Conservation (phyloP, 2,329 filamentous ascomycete species). For the Fusarium transvaalense region DNA sequence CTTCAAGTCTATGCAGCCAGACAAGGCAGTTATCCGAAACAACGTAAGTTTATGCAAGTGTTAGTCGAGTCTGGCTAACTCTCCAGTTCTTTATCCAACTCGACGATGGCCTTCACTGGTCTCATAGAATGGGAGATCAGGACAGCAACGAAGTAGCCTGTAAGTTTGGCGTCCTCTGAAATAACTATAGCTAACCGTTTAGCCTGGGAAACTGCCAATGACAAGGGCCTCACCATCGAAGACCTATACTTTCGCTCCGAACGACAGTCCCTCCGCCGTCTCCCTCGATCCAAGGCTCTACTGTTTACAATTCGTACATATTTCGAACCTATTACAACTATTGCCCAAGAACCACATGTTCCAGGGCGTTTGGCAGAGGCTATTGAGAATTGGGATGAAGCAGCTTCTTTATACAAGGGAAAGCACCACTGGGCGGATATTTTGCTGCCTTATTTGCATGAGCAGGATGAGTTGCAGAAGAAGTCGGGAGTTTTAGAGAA, state of each 20-base stretch:
- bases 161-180: accelerated
- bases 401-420: conserved; percentile 25
- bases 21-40: conserved; percentile 33
- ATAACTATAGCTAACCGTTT: not conserved
- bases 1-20: conserved; percentile 32
- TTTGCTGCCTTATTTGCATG: conserved; percentile 29
- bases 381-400: conserved; percentile 38
- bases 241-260: conserved; percentile 41
- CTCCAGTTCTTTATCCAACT: conserved; percentile 39
- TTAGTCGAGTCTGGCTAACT: accelerated
- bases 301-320: conserved; percentile 36
- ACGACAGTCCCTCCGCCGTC: conserved; percentile 35
- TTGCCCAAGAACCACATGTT: conserved; percentile 31
- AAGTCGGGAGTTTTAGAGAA: conserved; percentile 19
- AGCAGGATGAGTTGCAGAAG: conserved; percentile 27
- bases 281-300: conserved; percentile 26
- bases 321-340: conserved; percentile 33
- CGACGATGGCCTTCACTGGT: conserved; percentile 40
- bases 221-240: conserved; percentile 8
- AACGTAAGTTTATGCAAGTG: not conserved
- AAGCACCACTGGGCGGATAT: conserved; percentile 37
- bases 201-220: conserved; percentile 38
- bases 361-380: conserved; percentile 31
- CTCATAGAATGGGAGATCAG: conserved; percentile 37
- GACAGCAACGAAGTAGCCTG: conserved; percentile 25